Percentiles rank a stretch among this genome's conserved stretches.
Conservation (phyloP, 75 land plant species). For the Pseudotsuga menziesii region DNA sequence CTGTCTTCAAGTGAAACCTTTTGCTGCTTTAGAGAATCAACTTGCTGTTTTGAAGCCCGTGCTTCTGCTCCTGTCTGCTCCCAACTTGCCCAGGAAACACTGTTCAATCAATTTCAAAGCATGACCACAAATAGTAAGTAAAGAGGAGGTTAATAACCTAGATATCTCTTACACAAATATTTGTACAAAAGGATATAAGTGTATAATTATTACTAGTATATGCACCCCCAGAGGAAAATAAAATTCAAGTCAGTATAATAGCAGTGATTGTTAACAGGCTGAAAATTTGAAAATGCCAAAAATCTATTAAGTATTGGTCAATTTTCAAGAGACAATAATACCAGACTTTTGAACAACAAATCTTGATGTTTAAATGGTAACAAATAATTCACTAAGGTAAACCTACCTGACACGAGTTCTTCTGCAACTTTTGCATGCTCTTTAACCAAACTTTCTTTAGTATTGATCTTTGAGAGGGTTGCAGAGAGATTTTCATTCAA, state of each 20-base stretch:
- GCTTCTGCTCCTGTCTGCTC: slow-evolving; percentile 90
- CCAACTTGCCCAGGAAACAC: slow-evolving; percentile 59
- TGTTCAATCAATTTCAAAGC: neutral
- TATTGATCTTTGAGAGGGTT: slow-evolving; percentile 34
- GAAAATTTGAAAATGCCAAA: neutral
- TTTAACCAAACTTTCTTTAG: slow-evolving; percentile 51
- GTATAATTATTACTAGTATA: neutral
- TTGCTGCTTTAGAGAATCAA: slow-evolving; percentile 60
- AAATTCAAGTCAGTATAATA: neutral
- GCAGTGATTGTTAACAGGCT: neutral
- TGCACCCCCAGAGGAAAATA: neutral
- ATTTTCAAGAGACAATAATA: slow-evolving; percentile 2
- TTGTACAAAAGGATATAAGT: neutral
- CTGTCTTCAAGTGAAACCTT: slow-evolving; percentile 68
- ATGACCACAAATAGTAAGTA: neutral
- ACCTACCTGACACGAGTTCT: slow-evolving; percentile 61
- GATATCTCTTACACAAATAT: neutral
- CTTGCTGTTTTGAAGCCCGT: slow-evolving; percentile 54
- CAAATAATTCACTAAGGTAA: neutral
- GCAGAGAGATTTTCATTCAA: slow-evolving; percentile 42
- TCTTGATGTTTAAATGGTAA: neutral
- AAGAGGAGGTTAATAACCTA: neutral
- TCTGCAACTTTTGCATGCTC: slow-evolving; percentile 72
- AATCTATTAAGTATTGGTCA: neutral
- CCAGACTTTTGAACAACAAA: neutral